Evolutionary conservation across 495 filamentous ascomycete species (phyloP), one percentile per base, ranked within the genome.

Genomic region (Hypomontagnella monticulosa): DNA sequence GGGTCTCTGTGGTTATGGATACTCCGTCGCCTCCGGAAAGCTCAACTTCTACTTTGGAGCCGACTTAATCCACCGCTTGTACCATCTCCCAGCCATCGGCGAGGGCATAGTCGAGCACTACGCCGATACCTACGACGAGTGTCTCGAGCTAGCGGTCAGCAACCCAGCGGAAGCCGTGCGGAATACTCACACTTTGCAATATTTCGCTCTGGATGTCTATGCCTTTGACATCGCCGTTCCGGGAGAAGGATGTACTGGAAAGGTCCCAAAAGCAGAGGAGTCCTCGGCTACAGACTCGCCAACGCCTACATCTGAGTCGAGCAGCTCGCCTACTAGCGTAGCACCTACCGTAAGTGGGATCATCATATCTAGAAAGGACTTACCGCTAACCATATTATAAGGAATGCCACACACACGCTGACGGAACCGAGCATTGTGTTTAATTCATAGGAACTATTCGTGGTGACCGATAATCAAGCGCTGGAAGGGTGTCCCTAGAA

Each of bases 121-220:
- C 43, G 79, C 83, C 4, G 84, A 85, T 23, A 77, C 72, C 18
- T 86, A 84, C 57, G 73, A 72, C n/a, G 80, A 78, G 16, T 78
- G 78, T 4, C 23, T 85, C 14, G 77, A 79, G 58, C 70, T 83
- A 47, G 81, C 84, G 0, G 59, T 70, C 55, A 63, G 53, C 4
- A 76, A 80, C 15, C 76, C 78, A 1, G 68, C 71, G 0, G 58
- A 76, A 51, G 75, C 83, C 0, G 80, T 74, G 1, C 71, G 23
- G n/a, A 82, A 88, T 61, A 83, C 80, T 30, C 83, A 86, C 44
- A 78, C 78, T 0, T 70, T 87, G 49, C 80, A 83, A 55, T 84
- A 83, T 60, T 89, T 89, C 71, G 85, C 86, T 0, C 62, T 87
- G 6, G 85, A 88, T 55, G 83, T 75, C 0, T 88, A 84, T 70